Conservation (phyloP, 2,329 filamentous ascomycete genomes). For the Fusarium piperis region DNA sequence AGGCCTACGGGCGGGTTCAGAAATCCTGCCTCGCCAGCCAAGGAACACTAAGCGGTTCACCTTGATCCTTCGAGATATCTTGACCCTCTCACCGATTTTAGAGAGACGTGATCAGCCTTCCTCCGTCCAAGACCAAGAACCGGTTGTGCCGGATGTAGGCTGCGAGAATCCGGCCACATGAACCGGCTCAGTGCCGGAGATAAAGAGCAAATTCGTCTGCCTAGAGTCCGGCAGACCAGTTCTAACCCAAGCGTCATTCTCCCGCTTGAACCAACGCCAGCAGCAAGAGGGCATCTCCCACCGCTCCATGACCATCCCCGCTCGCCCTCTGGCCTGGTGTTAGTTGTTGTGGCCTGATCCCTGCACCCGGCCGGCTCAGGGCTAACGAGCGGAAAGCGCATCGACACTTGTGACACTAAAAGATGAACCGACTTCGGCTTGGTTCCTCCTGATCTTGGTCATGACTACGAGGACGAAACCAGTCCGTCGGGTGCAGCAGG, state of each 20-base stretch:
- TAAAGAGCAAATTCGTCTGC: conserved; percentile 3
- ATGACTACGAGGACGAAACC: conserved; percentile 20
- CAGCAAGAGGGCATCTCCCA: not conserved
- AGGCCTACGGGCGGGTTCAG: conserved; percentile 4
- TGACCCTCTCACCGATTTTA: not conserved
- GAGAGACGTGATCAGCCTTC: no score
- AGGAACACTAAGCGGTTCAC: not conserved
- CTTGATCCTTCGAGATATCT: conserved; percentile 25
- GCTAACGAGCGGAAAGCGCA: conserved; percentile 24
- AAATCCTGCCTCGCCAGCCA: conserved; percentile 18
- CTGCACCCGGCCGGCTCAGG: conserved; percentile 21
- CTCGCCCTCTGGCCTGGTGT: conserved; percentile 2
- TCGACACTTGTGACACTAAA: conserved; percentile 11
- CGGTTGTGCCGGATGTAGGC: not conserved
- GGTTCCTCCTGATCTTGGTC: conserved; percentile 18
- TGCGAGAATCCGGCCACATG: not conserved
- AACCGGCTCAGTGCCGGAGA: not conserved
- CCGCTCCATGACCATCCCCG: not conserved
- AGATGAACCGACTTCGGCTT: conserved; percentile 29
- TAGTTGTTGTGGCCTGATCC: conserved; percentile 23
- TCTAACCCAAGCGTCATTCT: conserved; percentile 1
- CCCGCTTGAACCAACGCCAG: conserved; percentile 1
- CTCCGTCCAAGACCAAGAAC: no score
- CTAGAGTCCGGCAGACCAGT: conserved; percentile 3
- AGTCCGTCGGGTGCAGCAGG: conserved; percentile 23